phyloP scores from a whole-genome alignment of 1,284 basidiomycete species.

The Ustilago bromivora region DNA sequence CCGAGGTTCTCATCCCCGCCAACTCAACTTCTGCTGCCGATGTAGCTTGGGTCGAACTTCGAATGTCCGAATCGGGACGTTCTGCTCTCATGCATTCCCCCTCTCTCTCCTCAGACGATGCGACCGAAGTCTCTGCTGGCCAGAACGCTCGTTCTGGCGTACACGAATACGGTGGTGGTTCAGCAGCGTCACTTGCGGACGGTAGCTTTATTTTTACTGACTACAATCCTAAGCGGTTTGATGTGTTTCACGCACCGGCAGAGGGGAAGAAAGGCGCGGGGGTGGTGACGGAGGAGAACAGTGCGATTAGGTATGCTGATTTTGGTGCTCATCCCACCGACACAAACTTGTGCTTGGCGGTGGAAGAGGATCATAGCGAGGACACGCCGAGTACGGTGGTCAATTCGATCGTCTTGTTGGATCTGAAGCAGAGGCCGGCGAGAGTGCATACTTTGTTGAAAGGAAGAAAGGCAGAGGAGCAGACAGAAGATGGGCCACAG shows the following conservation, averaged over 20 bases:
- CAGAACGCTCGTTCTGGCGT: conserved; percentile 55
- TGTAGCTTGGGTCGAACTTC: conserved; percentile 76
- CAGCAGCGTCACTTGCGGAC: conserved; percentile 41
- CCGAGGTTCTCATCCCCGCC: conserved; percentile 40
- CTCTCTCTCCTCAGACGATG: conserved; percentile 46
- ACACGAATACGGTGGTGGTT: conserved; percentile 66
- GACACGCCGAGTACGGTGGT: conserved; percentile 75
- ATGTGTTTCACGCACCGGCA: conserved; percentile 22
- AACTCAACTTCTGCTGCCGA: conserved; percentile 57
- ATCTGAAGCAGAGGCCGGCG: conserved; percentile 64
- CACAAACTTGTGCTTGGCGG: conserved; percentile 72
- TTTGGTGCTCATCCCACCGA: conserved; percentile 70
- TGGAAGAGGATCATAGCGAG: conserved; percentile 79
- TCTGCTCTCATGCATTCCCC: conserved; percentile 74
- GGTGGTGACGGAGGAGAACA: conserved; percentile 76
- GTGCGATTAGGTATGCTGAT: conserved; percentile 74
- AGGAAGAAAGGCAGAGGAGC: conserved; percentile 70
- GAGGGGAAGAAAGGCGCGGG: conserved; percentile 70
- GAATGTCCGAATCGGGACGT: conserved; percentile 77
- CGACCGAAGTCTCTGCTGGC: conserved; percentile 36
- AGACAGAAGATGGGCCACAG: conserved; percentile 24
- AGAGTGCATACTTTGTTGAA: conserved; percentile 35
- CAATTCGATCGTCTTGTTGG: conserved; percentile 75
- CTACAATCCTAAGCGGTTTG: conserved; percentile 45
- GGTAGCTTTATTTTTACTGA: conserved; percentile 56